Base-by-base conservation (phyloP, 768 basidiomycete genomes). In the Termitomyces sp. region DNA sequence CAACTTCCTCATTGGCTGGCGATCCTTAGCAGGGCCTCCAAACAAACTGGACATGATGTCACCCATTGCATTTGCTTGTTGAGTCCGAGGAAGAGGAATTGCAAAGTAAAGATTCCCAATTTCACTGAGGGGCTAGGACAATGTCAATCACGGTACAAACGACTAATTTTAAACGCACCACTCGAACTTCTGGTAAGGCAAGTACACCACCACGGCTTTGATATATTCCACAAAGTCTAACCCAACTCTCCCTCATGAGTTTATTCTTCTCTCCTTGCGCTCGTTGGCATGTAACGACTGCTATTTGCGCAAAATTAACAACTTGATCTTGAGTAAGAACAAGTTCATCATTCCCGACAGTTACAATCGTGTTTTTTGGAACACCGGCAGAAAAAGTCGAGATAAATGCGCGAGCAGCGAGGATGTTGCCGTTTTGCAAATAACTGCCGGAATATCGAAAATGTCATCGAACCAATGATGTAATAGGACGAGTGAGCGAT, bases 391-490 rank as follows among this genome's bases (percentile, higher is more conserved):
- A 79, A 70, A 90, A 93, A 51, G 87, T 83, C n/a, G 81, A 77
- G 69, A 96, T 87, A 79, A 98, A 97, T n/a, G 89, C 85, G n/a
- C 86, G 85, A 4, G 96, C 92, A 4, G 91, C 91, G n/a, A 93
- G 84, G 67, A 99, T 88, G 63, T 94, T 94, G 16, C 93, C 92
- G 55, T 93, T 91, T 61, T 82, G 82, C 26, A 95, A 77, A 67
- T 91, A 91, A 58, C 90, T 92, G 66, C 16, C 20, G 38, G 43
- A 51, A 35, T 56, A 48, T 58, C 32, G 50, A 28, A 32, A 41
- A 30, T 56, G 57, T 43, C 61, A 16, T 32, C 30, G 12, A 55
- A 40, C 52, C n/a, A 41, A 38, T 38, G 30, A 33, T 30, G 50
- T 23, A n/a, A n/a, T 48, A 41, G 57, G 18, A 16, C 23, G 36